Conservation (phyloP, 768 basidiomycete species). For the Gymnopilus dilepis region DNA sequence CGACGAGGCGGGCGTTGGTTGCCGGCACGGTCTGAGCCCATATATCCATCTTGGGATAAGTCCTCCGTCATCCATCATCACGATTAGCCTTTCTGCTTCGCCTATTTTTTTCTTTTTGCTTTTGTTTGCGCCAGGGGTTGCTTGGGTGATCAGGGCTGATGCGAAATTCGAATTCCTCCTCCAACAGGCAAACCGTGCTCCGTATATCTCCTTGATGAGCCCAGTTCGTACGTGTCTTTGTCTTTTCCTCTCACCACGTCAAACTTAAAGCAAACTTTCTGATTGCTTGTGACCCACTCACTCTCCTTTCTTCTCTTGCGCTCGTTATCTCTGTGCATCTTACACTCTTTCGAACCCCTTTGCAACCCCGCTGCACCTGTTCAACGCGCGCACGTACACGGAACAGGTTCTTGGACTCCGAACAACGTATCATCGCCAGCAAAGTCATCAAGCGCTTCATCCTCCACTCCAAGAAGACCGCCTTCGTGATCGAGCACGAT, state of each 20-base stretch:
- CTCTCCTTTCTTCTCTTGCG: neutral
- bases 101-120: neutral
- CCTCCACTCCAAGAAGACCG: constrained; percentile 95
- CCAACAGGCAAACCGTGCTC: constrained; percentile 69
- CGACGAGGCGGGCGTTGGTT: neutral
- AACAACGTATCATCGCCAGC: constrained; percentile 97
- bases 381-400: neutral
- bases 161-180: neutral
- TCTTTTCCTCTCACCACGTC: neutral
- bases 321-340: neutral
- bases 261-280: neutral
- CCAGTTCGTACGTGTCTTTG: constrained; percentile 59
- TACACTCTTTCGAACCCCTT: neutral
- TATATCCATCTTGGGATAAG: constrained; percentile 5
- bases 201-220: constrained; percentile 97
- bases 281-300: neutral
- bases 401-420: constrained; percentile 91
- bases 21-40: neutral
- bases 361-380: neutral
- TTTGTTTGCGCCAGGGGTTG: neutral
- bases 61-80: neutral
- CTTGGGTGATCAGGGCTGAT: constrained; percentile 17
- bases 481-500: constrained; percentile 99
- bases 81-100: neutral
- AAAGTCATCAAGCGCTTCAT: constrained; percentile 99